phyloP scores from a whole-genome alignment of 1,284 basidiomycete genomes.

The Sporisorium graminicola region DNA sequence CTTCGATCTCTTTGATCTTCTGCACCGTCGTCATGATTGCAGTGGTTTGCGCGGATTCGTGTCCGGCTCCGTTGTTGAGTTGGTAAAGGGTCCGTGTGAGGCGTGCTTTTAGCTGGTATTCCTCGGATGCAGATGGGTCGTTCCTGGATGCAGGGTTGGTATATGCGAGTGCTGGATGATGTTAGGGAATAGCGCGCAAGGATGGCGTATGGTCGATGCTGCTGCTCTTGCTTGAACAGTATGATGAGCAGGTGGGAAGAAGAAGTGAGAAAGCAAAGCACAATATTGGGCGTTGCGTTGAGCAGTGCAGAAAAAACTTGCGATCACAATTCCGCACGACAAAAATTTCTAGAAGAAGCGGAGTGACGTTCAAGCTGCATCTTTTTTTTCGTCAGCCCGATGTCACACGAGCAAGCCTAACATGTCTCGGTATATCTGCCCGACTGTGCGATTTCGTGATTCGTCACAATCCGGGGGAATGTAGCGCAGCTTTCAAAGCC shows the following conservation, averaged over 20 bases:
- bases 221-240: not conserved
- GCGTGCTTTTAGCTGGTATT: not conserved
- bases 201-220: not conserved
- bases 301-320: conserved; percentile 26
- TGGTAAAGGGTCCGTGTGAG: not conserved
- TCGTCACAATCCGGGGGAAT: conserved; percentile 16
- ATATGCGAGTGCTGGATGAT: not conserved
- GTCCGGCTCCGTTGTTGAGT: conserved; percentile 18
- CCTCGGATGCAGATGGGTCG: not conserved
- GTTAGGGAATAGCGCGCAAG: not conserved
- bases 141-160: not conserved
- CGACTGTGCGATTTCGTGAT: not conserved
- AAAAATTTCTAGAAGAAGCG: conserved; percentile 4
- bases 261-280: not conserved
- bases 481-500: not conserved
- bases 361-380: conserved; percentile 23
- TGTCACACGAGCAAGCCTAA: conserved; percentile 4
- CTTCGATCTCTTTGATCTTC: conserved; percentile 69
- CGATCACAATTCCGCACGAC: conserved; percentile 40
- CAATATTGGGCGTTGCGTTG: conserved; percentile 10
- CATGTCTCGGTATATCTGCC: not conserved
- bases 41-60: conserved; percentile 25
- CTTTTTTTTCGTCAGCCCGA: not conserved
- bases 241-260: conserved; percentile 8
- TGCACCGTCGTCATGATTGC: conserved; percentile 61